Base-by-base conservation (phyloP, 805 yeast species). In the Ogataea neopini region DNA sequence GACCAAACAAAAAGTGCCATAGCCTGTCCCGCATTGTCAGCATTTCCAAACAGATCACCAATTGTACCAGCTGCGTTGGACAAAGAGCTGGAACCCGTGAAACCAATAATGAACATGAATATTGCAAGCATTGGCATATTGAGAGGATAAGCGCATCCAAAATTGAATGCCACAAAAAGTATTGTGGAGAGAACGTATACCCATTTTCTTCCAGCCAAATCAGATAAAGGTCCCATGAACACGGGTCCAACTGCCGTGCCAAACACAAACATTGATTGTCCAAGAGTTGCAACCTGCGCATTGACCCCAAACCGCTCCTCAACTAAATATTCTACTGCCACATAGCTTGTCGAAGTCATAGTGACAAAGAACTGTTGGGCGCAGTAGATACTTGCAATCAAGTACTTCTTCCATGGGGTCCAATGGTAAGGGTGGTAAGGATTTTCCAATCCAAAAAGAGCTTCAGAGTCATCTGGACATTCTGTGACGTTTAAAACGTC, bases 51-150 rank as follows among this genome's bases (percentile, higher is more conserved):
- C 49, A 67, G 49, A 50, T 67, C 71, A 46, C 66, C 68, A 56
- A 67, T 60, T n/a, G 69, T 60, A 51, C 71, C 71, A 6, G 71
- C 71, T 47, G 65, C 70, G 37, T 67, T 67, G 7, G 64, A 56
- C 25, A 66, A 49, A 10, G 66, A 63, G 14, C 67, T 61, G 1
- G 70, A 66, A 32, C 71, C 69, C 42, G 60, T 53, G 9, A 57
- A 14, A n/a, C 71, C 71, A 39, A 60, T 56, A 28, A 67, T 51
- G 42, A 66, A 60, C 65, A 59, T 61, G 51, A 67, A 64, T 38
- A 67, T 66, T 22, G 59, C 69, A 26, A 67, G 34, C 66, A 60
- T 61, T n/a, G 69, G 53, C 67, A 64, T 63, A 46, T 66, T 65
- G 17, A 32, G 37, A 17, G 69, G 67, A 46, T 57, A 62, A 22